Evolutionary conservation across 1,139 yeast species (phyloP).

Genomic region (Kurtzmaniella natalensis): DNA sequence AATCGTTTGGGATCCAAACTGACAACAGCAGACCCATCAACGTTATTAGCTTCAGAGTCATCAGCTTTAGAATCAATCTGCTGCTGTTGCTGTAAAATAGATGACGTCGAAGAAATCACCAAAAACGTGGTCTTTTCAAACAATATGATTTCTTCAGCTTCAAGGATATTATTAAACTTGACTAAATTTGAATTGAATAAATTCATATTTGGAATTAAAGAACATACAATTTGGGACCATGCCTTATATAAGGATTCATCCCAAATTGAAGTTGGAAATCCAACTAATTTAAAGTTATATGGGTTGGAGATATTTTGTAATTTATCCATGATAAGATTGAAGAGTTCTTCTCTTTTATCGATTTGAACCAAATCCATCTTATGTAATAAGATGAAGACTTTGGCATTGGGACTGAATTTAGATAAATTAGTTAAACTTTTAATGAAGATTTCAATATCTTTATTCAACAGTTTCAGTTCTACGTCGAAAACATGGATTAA

Average conservation of each 20-base stretch:
- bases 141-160: constrained; percentile 85
- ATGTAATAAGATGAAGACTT: constrained; percentile 86
- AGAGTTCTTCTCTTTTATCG: constrained; percentile 80
- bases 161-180: constrained; percentile 69
- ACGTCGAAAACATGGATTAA: constrained; percentile 95
- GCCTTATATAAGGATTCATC: constrained; percentile 95
- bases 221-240: constrained; percentile 95
- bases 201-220: constrained; percentile 88
- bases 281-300: constrained; percentile 73
- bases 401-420: constrained; percentile 86
- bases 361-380: constrained; percentile 94
- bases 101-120: constrained; percentile 73
- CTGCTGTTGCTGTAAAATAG: constrained; percentile 26
- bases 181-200: constrained; percentile 72
- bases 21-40: constrained; percentile 10
- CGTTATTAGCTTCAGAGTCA: constrained; percentile 5
- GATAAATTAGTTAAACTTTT: constrained; percentile 78
- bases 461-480: constrained; percentile 84
- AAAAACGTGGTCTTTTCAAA: constrained; percentile 93
- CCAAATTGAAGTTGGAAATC: constrained; percentile 97
- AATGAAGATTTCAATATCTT: constrained; percentile 88
- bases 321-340: constrained; percentile 78
- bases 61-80: constrained; percentile 7
- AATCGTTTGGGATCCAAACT: constrained; percentile 82
- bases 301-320: constrained; percentile 74